Evolutionary conservation across 208 protist species (phyloP).

Genomic region (Leishmania braziliensis): DNA sequence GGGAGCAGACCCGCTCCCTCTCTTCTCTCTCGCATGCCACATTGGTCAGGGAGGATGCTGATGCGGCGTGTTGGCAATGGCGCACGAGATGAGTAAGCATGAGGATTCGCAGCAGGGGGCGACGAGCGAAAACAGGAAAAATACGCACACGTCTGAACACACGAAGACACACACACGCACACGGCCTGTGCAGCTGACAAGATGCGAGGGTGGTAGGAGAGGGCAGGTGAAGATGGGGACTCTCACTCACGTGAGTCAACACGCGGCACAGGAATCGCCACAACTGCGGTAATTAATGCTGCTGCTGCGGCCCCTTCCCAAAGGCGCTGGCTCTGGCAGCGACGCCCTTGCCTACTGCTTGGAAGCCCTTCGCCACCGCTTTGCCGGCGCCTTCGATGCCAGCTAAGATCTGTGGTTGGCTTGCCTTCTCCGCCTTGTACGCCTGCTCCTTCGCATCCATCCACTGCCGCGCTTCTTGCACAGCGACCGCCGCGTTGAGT

Average conservation of each 20-base stretch:
- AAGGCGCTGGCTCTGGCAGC: conserved; percentile 52
- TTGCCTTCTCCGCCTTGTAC: conserved; percentile 44
- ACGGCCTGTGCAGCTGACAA: background rate
- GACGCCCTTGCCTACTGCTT: conserved; percentile 64
- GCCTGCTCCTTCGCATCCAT: conserved; percentile 53
- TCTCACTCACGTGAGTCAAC: background rate
- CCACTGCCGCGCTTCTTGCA: conserved; percentile 59
- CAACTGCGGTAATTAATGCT: background rate
- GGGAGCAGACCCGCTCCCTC: background rate
- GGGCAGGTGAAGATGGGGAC: background rate
- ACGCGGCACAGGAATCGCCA: conserved; percentile 1
- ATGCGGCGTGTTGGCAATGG: background rate
- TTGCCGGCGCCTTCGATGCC: conserved; percentile 71
- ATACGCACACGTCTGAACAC: background rate
- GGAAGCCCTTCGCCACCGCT: conserved; percentile 69
- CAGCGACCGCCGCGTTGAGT: conserved; percentile 47
- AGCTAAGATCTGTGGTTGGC: conserved; percentile 55
- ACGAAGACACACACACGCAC: background rate
- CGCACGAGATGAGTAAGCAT: background rate
- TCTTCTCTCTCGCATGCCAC: background rate
- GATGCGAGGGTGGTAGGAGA: background rate
- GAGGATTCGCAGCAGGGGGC: background rate
- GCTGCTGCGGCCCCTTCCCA: conserved; percentile 24
- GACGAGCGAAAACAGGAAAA: background rate
- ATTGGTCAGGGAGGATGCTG: background rate